phyloP scores from a whole-genome alignment of 2,329 filamentous ascomycete species.

The Colletotrichum phormii region DNA sequence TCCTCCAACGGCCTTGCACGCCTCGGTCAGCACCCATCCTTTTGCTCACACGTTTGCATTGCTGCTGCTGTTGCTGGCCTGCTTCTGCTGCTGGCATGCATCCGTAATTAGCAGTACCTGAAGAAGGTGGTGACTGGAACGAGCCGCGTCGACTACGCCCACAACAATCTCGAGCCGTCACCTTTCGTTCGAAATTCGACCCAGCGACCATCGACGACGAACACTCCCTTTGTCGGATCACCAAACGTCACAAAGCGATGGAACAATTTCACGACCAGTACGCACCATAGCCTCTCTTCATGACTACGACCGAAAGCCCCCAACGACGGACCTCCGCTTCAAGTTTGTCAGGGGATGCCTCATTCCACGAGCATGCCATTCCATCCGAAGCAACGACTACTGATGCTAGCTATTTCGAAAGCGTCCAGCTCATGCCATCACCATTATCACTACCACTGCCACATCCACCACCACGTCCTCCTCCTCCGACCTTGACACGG shows the following conservation, averaged over 20 bases:
- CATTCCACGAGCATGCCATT: constrained; percentile 1
- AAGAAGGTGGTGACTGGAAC: not conserved
- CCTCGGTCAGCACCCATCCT: not conserved
- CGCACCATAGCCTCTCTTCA: constrained; percentile 26
- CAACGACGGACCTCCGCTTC: constrained; percentile 5
- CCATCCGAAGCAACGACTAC: constrained; percentile 13
- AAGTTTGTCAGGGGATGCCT: not conserved
- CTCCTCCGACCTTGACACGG: not conserved
- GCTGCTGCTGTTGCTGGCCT: not conserved
- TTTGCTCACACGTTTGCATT: not conserved
- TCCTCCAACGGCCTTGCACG: not conserved
- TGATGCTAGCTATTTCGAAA: not conserved
- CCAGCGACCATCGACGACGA: not conserved
- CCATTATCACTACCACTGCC: too few species aligned
- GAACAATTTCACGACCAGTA: constrained; percentile 27
- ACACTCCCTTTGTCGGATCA: not conserved
- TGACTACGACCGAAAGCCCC: constrained; percentile 18
- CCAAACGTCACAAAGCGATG: constrained; percentile 13
- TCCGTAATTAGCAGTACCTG: constrained; percentile 7
- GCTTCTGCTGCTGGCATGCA: not conserved
- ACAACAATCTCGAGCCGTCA: not conserved
- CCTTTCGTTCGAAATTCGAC: not conserved
- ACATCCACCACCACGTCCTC: not conserved
- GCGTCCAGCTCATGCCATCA: not conserved
- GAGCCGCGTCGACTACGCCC: constrained; percentile 7